phyloP scores from a whole-genome alignment of 345 rosid species.

The Acer negundo region DNA sequence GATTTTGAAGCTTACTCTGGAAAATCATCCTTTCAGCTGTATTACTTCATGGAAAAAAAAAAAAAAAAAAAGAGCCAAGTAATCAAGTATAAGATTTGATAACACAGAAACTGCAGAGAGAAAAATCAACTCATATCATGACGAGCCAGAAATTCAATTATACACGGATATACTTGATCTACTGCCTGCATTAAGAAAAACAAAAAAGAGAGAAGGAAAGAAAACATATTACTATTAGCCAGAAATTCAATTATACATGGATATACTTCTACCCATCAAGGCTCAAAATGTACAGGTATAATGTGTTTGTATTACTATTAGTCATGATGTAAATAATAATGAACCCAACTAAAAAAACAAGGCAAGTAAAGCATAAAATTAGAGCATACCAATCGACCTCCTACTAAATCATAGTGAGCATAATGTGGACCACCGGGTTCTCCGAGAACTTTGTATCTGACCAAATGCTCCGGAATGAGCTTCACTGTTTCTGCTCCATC shows the following conservation, averaged over 20 bases:
- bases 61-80: not conserved
- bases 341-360: not conserved
- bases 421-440: constrained; percentile 79
- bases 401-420: constrained; percentile 83
- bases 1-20: not conserved
- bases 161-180: constrained; percentile 54
- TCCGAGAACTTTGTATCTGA: constrained; percentile 66
- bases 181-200: constrained; percentile 49
- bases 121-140: constrained; percentile 45
- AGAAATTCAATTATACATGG: no score
- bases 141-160: constrained; percentile 53
- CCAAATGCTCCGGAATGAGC: constrained; percentile 57
- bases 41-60: not conserved
- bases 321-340: not conserved
- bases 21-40: not conserved
- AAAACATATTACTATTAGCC: not conserved
- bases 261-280: no score
- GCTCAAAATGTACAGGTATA: not conserved
- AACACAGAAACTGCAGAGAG: not conserved
- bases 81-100: not conserved
- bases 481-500: constrained; percentile 73
- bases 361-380: not conserved
- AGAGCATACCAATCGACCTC: constrained; percentile 59
- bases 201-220: not conserved
- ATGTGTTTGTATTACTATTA: not conserved